A percentile compares a stretch with the other conserved stretches of the same genome.
Conservation (phyloP, 1,139 yeast species). For the Blastobotrys elegans region DNA sequence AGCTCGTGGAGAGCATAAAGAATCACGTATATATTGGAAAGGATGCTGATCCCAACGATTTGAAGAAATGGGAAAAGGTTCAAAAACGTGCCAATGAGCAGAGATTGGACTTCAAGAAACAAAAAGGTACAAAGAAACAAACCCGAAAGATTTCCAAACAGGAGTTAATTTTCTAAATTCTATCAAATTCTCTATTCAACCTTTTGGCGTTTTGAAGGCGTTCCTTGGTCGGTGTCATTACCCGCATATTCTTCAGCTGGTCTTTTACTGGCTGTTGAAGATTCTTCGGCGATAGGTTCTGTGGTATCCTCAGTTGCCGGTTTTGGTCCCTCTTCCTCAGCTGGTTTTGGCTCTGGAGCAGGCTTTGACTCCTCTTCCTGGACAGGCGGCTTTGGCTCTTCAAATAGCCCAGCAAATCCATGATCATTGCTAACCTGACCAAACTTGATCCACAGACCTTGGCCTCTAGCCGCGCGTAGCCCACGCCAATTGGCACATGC, state of each 20-base stretch:
- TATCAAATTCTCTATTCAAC: background rate
- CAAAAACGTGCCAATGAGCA: conserved; percentile 44
- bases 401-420: conserved; percentile 29
- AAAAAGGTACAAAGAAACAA: conserved; percentile 51
- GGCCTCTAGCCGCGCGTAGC: conserved; percentile 31
- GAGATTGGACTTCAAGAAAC: conserved; percentile 49
- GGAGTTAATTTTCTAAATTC: background rate
- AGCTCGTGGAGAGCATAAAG: conserved; percentile 52
- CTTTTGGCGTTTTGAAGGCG: conserved; percentile 1
- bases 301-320: conserved; percentile 3
- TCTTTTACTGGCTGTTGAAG: background rate
- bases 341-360: background rate
- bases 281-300: conserved; percentile 1
- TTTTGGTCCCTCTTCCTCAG: background rate
- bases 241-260: background rate
- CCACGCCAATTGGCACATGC: conserved; percentile 33
- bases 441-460: conserved; percentile 31
- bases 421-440: conserved; percentile 21
- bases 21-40: conserved; percentile 44
- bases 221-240: background rate
- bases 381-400: conserved; percentile 3
- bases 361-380: conserved; percentile 3
- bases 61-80: conserved; percentile 52
- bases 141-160: conserved; percentile 32
- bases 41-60: conserved; percentile 47